These are phyloP conservation scores for Rhizopogon vesiculosus DNA, from an alignment of 768 basidiomycete species.

Conservation along the genomic window DNA sequence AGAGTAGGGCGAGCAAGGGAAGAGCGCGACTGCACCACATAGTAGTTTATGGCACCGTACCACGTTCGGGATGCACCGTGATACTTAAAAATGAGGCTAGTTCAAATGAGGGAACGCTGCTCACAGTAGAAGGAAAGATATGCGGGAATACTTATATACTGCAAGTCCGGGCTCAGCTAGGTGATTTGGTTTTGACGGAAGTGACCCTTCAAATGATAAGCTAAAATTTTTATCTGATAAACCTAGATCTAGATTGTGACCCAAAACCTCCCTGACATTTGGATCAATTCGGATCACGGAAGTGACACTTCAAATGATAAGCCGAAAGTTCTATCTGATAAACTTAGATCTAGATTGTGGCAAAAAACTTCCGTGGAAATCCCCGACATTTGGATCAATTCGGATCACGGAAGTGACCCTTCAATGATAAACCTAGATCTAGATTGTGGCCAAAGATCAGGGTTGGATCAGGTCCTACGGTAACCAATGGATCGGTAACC, in stretches of 20 bases:
- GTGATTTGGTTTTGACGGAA: neutral
- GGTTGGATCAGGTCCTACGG: too few relatives aligned
- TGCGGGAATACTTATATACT: neutral
- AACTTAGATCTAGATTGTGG: neutral
- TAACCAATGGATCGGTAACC: too few relatives aligned
- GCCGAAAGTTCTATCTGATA: too few relatives aligned
- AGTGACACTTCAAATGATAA: too few relatives aligned
- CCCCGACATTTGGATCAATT: neutral
- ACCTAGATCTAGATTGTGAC: neutral
- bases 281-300: too few relatives aligned
- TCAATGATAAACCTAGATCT: neutral
- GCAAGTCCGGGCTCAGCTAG: neutral
- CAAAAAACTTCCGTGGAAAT: too few relatives aligned
- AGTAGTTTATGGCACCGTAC: too few relatives aligned
- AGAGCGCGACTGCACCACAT: slow-evolving; percentile 3
- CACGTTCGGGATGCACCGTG: neutral
- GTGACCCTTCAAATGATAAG: neutral
- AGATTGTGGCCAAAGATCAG: too few relatives aligned
- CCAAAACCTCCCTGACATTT: neutral
- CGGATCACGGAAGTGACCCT: too few relatives aligned
- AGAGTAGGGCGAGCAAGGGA: slow-evolving; percentile 17
- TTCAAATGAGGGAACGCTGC: neutral
- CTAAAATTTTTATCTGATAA: slow-evolving; percentile 14
- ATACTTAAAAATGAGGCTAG: neutral
- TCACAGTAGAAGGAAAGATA: neutral